Evolutionary conservation across 1,284 basidiomycete species (phyloP).

Genomic region (Boletus mariae): DNA sequence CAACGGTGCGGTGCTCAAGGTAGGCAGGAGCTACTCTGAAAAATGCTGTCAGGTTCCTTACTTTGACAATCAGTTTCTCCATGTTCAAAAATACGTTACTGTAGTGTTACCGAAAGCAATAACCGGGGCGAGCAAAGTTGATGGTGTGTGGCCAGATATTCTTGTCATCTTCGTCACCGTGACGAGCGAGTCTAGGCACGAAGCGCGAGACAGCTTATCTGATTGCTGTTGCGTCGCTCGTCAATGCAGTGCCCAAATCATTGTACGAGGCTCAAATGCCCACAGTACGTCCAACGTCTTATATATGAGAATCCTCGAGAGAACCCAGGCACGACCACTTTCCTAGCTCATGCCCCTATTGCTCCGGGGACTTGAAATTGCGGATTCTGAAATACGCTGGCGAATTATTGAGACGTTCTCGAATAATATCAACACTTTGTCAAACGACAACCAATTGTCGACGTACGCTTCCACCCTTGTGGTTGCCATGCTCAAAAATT

Average conservation of each 20-base stretch:
- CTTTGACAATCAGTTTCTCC: constrained; percentile 59
- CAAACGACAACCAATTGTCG: constrained; percentile 51
- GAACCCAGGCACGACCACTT: constrained; percentile 2
- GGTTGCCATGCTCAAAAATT: constrained; percentile 67
- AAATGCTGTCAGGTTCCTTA: background rate
- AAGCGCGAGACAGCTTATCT: constrained; percentile 66
- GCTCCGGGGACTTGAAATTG: constrained; percentile 78
- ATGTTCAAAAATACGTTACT: constrained; percentile 83
- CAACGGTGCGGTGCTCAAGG: constrained; percentile 76
- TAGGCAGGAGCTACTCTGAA: constrained; percentile 29
- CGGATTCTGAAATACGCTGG: constrained; percentile 68
- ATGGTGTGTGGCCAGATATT: constrained; percentile 35
- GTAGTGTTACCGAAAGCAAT: constrained; percentile 74
- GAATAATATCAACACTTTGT: constrained; percentile 62
- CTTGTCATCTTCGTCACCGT: background rate
- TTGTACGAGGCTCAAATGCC: constrained; percentile 68
- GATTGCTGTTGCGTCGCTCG: constrained; percentile 79
- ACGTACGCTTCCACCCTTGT: constrained; percentile 72
- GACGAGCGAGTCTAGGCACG: constrained; percentile 38
- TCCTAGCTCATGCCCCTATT: constrained; percentile 83
- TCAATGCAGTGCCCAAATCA: constrained; percentile 77
- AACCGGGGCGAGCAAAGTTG: constrained; percentile 48
- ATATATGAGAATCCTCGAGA: background rate
- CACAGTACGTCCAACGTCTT: constrained; percentile 43
- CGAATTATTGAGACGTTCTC: constrained; percentile 82